Conservation (phyloP, 1,284 basidiomycete genomes). For the Cystobasidium slooffiae region DNA sequence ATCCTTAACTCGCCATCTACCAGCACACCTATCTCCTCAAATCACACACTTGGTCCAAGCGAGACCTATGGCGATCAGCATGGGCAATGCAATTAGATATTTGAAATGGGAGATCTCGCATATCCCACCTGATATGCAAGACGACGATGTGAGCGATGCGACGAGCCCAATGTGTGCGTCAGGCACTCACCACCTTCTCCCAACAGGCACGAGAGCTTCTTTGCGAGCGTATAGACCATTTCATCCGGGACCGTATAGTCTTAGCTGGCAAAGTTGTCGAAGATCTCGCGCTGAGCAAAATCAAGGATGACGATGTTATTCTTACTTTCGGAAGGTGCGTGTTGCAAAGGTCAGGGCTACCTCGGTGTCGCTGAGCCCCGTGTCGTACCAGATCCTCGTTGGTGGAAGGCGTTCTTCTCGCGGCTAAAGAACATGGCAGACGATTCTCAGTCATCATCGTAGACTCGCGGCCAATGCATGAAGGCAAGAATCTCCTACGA, state of each 20-base stretch:
- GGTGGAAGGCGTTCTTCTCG: slow-evolving; percentile 85
- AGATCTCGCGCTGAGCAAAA: slow-evolving; percentile 85
- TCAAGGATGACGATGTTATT: slow-evolving; percentile 89
- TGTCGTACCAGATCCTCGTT: slow-evolving; percentile 74
- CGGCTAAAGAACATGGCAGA: slow-evolving; percentile 67
- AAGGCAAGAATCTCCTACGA: slow-evolving; percentile 83
- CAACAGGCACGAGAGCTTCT: slow-evolving; percentile 81
- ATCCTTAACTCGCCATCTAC: slow-evolving; percentile 78
- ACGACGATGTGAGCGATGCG: slow-evolving; percentile 76
- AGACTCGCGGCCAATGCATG: slow-evolving; percentile 90
- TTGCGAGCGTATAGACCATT: slow-evolving; percentile 85
- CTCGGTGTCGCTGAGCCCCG: slow-evolving; percentile 1
- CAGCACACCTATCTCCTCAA: slow-evolving; percentile 81
- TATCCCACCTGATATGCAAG: slow-evolving; percentile 86
- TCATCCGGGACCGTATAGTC: slow-evolving; percentile 91
- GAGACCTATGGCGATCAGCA: slow-evolving; percentile 89
- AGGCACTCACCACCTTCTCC: not conserved
- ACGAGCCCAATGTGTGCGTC: not conserved
- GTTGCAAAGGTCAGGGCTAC: slow-evolving; percentile 11
- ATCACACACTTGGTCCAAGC: slow-evolving; percentile 85
- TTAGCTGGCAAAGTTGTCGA: slow-evolving; percentile 93
- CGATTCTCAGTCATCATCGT: slow-evolving; percentile 89
- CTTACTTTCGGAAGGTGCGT: slow-evolving; percentile 85
- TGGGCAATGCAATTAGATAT: slow-evolving; percentile 91
- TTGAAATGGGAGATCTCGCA: slow-evolving; percentile 94